Conservation (phyloP, 768 basidiomycete species). For the Chalciporus pseudorubinellus region DNA sequence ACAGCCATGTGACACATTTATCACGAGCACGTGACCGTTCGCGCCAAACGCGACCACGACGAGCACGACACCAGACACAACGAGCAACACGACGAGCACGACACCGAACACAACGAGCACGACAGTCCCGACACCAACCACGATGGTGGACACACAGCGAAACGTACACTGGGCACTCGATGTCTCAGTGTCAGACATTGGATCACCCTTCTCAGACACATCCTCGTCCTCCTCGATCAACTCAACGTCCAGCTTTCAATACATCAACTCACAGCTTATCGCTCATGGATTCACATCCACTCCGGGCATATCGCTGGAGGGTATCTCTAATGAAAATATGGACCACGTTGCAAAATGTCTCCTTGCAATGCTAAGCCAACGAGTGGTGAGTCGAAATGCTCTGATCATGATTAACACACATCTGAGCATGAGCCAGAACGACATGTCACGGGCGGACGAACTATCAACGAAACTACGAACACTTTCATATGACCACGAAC, state of each 20-base stretch:
- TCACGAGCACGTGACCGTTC: conserved; percentile 25
- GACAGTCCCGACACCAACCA: neutral
- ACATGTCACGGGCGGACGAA: conserved; percentile 78
- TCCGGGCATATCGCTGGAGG: conserved; percentile 69
- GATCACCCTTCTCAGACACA: conserved; percentile 42
- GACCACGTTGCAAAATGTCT: conserved; percentile 70
- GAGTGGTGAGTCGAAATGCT: conserved; percentile 54
- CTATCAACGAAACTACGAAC: conserved; percentile 72
- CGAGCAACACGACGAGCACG: conserved; percentile 9
- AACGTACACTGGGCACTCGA: conserved; percentile 55
- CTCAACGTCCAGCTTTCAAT: conserved; percentile 64
- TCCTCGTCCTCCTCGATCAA: conserved; percentile 43
- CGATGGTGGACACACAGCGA: conserved; percentile 37
- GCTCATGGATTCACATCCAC: conserved; percentile 72
- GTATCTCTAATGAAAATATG: conserved; percentile 51
- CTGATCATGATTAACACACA: conserved; percentile 3
- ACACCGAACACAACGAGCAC: conserved; percentile 9
- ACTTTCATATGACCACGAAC: conserved; percentile 77
- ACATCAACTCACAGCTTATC: conserved; percentile 77
- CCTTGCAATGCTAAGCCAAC: conserved; percentile 70
- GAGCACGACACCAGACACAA: conserved; percentile 9
- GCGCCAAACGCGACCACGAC: conserved; percentile 23
- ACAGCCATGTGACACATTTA: conserved; percentile 9
- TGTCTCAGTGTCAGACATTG: conserved; percentile 41
- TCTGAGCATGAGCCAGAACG: conserved; percentile 45